phyloP scores from a whole-genome alignment of 2,329 filamentous ascomycete species.

The Podosphaera xanthii region DNA sequence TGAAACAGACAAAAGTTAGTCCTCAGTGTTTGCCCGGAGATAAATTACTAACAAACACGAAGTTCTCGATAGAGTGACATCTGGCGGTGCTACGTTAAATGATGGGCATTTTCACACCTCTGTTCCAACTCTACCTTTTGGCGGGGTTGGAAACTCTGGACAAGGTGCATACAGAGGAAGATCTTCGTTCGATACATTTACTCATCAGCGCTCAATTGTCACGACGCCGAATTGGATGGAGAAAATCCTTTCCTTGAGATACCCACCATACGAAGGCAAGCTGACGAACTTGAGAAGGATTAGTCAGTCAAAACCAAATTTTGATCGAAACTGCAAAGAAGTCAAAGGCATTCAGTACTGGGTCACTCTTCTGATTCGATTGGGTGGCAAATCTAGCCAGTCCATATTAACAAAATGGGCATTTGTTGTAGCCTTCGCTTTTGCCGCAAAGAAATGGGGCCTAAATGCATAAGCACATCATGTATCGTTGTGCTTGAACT shows the following conservation, averaged over 20 bases:
- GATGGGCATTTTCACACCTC: conserved; percentile 47
- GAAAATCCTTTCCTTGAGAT: conserved; percentile 40
- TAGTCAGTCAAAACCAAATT: conserved; percentile 28
- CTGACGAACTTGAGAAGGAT: conserved; percentile 23
- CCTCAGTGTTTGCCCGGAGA: neutral
- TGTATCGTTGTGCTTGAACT: neutral
- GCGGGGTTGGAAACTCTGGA: conserved; percentile 62
- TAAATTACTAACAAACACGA: conserved; percentile 3
- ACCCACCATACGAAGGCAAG: conserved; percentile 32
- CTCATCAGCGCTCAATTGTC: conserved; percentile 34
- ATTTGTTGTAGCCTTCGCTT: conserved; percentile 6
- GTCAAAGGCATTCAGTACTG: conserved; percentile 31
- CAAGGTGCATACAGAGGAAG: conserved; percentile 57
- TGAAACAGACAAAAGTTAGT: conserved; percentile 51
- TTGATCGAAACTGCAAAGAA: conserved; percentile 34
- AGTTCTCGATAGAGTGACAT: conserved; percentile 40
- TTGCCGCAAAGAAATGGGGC: conserved; percentile 4
- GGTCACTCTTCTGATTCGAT: conserved; percentile 25
- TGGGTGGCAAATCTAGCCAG: conserved; percentile 24
- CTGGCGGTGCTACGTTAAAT: conserved; percentile 44
- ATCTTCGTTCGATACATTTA: conserved; percentile 46
- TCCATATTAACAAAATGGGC: conserved; percentile 6
- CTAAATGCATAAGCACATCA: neutral
- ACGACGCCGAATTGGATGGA: conserved; percentile 46
- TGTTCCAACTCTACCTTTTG: conserved; percentile 53